Percentiles rank a stretch among this genome's conserved stretches.
Conservation (phyloP, 331 rosid species). For the Telfairia occidentalis region DNA sequence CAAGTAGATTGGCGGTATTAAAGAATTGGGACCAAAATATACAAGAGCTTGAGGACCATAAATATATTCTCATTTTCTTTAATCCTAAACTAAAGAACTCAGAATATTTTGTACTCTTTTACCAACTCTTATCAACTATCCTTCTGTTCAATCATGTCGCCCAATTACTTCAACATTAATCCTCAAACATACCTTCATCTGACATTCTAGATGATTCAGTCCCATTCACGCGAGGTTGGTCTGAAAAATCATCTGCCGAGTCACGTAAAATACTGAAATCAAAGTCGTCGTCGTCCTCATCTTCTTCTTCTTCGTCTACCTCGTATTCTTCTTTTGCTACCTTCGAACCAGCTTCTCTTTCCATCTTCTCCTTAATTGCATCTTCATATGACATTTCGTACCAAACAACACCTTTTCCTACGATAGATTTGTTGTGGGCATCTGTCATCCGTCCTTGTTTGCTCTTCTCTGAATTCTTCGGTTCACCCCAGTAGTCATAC, state of each 20-base stretch:
- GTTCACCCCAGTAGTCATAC: constrained; percentile 93
- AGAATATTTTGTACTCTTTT: not conserved
- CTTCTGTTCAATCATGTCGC: not conserved
- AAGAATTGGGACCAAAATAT: not conserved
- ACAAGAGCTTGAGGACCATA: not conserved
- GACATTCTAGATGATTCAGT: constrained; percentile 59
- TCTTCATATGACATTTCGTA: constrained; percentile 74
- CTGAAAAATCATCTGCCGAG: constrained; percentile 19
- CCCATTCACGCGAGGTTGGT: constrained; percentile 75
- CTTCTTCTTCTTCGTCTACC: constrained; percentile 12
- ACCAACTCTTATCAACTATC: not conserved
- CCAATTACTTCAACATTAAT: constrained; percentile 16
- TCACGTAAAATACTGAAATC: constrained; percentile 52
- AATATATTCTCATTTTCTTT: not conserved
- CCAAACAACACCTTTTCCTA: constrained; percentile 64
- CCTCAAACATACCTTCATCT: constrained; percentile 66
- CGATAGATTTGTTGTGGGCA: constrained; percentile 70
- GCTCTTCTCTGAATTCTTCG: constrained; percentile 90
- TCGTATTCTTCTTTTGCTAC: constrained; percentile 22
- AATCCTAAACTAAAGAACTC: not conserved
- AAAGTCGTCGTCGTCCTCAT: constrained; percentile 26
- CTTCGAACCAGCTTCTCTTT: constrained; percentile 38
- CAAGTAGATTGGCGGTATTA: not conserved
- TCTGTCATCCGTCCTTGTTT: constrained; percentile 58
- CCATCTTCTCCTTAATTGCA: constrained; percentile 33